Percentiles rank a stretch among this genome's conserved stretches.
These are phyloP conservation scores for Pyrrhoderma noxium DNA, from an alignment of 1,284 basidiomycete species.

Conservation along the genomic window DNA sequence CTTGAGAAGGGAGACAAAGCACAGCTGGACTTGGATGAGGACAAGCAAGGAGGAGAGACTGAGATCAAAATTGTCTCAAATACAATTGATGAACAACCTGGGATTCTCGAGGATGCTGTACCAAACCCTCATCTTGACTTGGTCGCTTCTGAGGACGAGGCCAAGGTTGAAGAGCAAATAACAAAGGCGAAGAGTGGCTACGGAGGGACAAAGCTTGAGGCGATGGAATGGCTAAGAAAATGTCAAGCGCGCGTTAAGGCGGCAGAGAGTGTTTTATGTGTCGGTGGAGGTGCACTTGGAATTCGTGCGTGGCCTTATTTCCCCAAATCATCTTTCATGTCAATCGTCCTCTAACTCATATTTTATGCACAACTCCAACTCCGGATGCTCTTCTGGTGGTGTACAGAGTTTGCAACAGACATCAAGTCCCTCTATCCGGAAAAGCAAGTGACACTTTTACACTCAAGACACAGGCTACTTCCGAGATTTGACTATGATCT, in stretches of 20 bases:
- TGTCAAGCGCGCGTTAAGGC: conserved; percentile 39
- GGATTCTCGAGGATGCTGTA: no score
- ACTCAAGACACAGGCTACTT: conserved; percentile 53
- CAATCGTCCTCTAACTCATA: no score
- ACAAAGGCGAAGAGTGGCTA: conserved; percentile 21
- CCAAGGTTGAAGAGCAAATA: neutral
- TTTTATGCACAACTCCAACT: no score
- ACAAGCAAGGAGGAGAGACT: conserved; percentile 3
- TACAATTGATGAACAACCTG: no score
- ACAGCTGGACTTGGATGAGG: conserved; percentile 1
- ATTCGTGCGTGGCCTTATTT: conserved; percentile 39
- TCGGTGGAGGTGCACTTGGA: conserved; percentile 56
- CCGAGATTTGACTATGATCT: conserved; percentile 51
- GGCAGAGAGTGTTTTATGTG: conserved; percentile 42
- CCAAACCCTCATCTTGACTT: no score
- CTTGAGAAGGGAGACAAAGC: neutral
- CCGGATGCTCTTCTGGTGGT: neutral
- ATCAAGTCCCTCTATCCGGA: conserved; percentile 53
- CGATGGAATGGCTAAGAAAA: conserved; percentile 40
- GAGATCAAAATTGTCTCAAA: neutral
- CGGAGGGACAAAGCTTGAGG: conserved; percentile 41
- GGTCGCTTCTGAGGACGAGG: neutral
- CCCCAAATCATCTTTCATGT: no score
- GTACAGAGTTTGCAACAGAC: conserved; percentile 59
- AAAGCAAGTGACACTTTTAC: conserved; percentile 59